Conservation (phyloP, 1,284 basidiomycete genomes). For the Omphalotus olearius region DNA sequence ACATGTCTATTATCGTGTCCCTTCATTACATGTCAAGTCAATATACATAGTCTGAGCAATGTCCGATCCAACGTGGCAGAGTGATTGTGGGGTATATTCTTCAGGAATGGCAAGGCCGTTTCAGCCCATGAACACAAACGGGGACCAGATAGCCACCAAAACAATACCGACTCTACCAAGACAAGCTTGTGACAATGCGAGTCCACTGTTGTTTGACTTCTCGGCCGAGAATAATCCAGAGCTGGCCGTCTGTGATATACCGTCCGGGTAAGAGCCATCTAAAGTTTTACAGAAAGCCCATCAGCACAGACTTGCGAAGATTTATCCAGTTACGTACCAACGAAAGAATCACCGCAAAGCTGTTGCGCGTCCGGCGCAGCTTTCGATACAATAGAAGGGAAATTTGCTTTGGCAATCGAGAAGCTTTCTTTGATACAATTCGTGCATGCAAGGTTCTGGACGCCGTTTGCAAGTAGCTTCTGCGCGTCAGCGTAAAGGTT, state of each 20-base stretch:
- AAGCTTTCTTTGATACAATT: constrained; percentile 43
- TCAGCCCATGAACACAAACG: constrained; percentile 8
- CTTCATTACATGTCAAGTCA: too few relatives aligned
- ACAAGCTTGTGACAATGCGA: background rate
- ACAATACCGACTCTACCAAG: constrained; percentile 1
- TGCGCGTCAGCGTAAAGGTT: constrained; percentile 22
- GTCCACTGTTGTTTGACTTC: background rate
- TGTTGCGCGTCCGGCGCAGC: constrained; percentile 19
- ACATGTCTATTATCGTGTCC: background rate
- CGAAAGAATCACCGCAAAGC: constrained; percentile 40
- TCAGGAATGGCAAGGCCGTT: background rate
- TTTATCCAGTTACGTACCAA: constrained; percentile 27
- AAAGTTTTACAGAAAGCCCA: constrained; percentile 4
- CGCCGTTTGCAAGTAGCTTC: constrained; percentile 23
- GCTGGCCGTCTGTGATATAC: constrained; percentile 14
- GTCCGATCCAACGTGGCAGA: too few relatives aligned
- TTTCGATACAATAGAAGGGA: constrained; percentile 24
- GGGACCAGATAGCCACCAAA: constrained; percentile 1
- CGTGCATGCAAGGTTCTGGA: constrained; percentile 37
- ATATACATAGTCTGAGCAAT: too few relatives aligned
- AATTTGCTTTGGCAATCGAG: constrained; percentile 27
- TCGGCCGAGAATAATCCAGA: constrained; percentile 14
- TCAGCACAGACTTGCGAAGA: too few relatives aligned
- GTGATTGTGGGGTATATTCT: too few relatives aligned
- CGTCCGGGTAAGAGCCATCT: constrained; percentile 17